phyloP scores from a whole-genome alignment of 441 rosid species.

The Erodium texanum region DNA sequence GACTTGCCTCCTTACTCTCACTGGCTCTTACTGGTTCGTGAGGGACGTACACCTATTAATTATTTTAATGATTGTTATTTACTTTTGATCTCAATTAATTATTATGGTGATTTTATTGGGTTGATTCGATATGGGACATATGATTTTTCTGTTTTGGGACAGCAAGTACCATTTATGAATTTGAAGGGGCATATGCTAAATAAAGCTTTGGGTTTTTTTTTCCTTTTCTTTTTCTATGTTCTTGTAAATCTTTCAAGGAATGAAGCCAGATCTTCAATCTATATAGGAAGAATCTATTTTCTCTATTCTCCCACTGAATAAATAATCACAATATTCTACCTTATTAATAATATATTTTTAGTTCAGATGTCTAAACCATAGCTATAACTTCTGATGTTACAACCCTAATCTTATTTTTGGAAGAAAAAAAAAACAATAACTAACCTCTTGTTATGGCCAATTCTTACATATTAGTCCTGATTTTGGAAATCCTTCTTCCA shows the following conservation, averaged over 20 bases:
- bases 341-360: too few species aligned
- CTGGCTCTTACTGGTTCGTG: too few species aligned
- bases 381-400: too few species aligned
- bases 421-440: too few species aligned
- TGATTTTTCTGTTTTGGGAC: neutral
- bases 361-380: too few species aligned
- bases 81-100: neutral
- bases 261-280: conserved; percentile 1
- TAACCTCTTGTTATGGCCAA: too few species aligned
- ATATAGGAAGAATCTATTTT: neutral
- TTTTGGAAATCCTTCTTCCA: too few species aligned
- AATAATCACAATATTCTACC: neutral
- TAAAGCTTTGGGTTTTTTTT: neutral
- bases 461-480: too few species aligned
- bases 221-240: neutral
- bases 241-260: conserved; percentile 3
- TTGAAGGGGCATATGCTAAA: neutral
- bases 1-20: too few species aligned
- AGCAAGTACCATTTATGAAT: conserved; percentile 1
- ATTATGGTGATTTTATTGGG: neutral
- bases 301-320: neutral
- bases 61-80: neutral
- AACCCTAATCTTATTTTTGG: too few species aligned
- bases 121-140: neutral
- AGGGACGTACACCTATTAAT: neutral